Conservation (phyloP, 805 yeast genomes). For the Candida broadrunensis region DNA sequence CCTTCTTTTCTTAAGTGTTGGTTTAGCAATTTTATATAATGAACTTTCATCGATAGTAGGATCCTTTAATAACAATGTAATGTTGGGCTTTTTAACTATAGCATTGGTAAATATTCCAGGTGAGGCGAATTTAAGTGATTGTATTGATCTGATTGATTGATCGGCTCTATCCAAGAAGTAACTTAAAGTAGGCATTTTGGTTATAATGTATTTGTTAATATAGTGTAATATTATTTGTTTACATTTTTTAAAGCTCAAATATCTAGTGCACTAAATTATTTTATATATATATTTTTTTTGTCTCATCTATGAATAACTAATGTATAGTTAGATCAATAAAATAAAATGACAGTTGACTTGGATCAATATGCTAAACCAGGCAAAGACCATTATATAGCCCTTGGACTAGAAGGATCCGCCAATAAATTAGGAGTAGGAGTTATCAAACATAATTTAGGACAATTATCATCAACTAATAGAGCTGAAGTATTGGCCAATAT, state of each 20-base stretch:
- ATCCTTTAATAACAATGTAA: conserved; percentile 58
- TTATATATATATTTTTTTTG: no score
- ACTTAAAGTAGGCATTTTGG: conserved; percentile 14
- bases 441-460: conserved; percentile 69
- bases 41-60: conserved; percentile 52
- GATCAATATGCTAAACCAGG: conserved; percentile 43
- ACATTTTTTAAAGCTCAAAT: background rate
- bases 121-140: conserved; percentile 45
- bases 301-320: no score
- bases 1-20: conserved; percentile 3
- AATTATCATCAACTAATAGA: conserved; percentile 50
- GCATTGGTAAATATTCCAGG: conserved; percentile 71
- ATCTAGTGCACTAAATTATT: no score
- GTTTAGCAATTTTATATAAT: conserved; percentile 41
- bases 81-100: conserved; percentile 47
- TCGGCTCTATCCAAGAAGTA: conserved; percentile 31
- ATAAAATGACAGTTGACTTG: conserved; percentile 39
- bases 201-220: background rate
- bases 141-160: conserved; percentile 38
- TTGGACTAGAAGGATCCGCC: conserved; percentile 97
- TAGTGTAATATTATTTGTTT: background rate
- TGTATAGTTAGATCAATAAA: background rate
- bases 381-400: conserved; percentile 58
- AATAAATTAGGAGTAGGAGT: conserved; percentile 95
- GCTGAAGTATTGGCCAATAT: conserved; percentile 85